Conservation (phyloP, 2,329 filamentous ascomycete genomes). For the Graphilbum ipis-grandicollis region DNA sequence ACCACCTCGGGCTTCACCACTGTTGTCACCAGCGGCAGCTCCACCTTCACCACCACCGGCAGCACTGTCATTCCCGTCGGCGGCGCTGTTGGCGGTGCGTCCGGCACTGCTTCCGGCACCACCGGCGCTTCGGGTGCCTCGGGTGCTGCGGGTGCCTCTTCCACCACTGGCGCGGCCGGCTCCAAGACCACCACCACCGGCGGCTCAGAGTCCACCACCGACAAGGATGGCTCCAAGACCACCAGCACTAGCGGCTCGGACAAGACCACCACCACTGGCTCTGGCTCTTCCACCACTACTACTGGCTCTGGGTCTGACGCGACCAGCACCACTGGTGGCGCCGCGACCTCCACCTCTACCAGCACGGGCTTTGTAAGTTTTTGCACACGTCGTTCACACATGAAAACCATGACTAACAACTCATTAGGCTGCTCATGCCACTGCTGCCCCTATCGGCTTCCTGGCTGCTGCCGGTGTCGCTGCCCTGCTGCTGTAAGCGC, state of each 20-base stretch:
- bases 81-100: not conserved
- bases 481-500: slow-evolving; percentile 25
- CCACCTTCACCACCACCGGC: not conserved
- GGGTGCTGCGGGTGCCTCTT: slow-evolving; percentile 4
- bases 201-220: slow-evolving; percentile 1
- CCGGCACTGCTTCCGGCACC: not conserved
- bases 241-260: not conserved
- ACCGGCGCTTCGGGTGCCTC: not conserved
- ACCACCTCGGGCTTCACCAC: not conserved
- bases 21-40: not conserved
- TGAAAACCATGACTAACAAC: slow-evolving; percentile 3
- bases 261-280: not conserved
- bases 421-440: slow-evolving; percentile 19
- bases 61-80: not conserved
- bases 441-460: slow-evolving; percentile 26
- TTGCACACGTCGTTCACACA: not conserved
- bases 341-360: slow-evolving; percentile 1
- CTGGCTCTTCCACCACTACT: not conserved
- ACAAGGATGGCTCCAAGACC: not conserved
- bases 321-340: slow-evolving; percentile 3
- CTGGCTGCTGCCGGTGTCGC: slow-evolving; percentile 31
- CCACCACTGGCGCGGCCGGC: not conserved
- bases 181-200: slow-evolving; percentile 1
- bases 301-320: slow-evolving; percentile 2
- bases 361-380: slow-evolving; percentile 12